Conservation (phyloP, 139 green algal genomes). For the Chlorella sp. region DNA sequence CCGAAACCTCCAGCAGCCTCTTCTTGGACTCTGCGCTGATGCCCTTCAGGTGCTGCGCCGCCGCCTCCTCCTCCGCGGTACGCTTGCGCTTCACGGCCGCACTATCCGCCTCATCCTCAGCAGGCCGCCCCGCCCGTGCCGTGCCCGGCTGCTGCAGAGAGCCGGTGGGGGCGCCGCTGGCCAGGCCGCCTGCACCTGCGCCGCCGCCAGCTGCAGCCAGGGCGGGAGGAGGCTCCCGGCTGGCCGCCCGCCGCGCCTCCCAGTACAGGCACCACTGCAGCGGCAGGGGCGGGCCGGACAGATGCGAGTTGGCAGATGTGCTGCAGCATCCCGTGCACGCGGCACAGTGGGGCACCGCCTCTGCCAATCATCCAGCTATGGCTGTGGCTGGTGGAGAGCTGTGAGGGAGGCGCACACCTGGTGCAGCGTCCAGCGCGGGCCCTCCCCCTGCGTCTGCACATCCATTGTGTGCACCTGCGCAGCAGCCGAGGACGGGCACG, state of each 20-base stretch:
- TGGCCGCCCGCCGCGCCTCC: conserved; percentile 25
- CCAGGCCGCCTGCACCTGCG: background rate
- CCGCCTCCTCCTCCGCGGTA: conserved; percentile 16
- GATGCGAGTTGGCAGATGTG: no score
- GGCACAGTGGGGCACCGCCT: no score
- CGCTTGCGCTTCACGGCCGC: conserved; percentile 19
- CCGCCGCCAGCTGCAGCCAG: background rate
- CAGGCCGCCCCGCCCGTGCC: background rate
- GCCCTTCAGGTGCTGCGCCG: conserved; percentile 32
- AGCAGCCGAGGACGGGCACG: no score
- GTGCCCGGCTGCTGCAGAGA: background rate
- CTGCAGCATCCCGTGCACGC: no score
- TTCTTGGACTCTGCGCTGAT: conserved; percentile 15
- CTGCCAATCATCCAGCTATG: no score
- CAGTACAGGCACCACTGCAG: conserved; percentile 48
- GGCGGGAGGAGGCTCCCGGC: background rate
- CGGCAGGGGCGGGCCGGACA: no score
- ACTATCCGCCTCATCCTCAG: conserved; percentile 40
- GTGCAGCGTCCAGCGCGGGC: conserved; percentile 48
- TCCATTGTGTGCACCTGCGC: conserved; percentile 40
- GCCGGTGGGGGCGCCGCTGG: no score
- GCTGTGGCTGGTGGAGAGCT: no score
- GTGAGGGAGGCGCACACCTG: background rate
- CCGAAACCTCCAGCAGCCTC: conserved; percentile 29
- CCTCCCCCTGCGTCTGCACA: conserved; percentile 36